Evolutionary conservation across 2,329 filamentous ascomycete genomes (phyloP), one percentile per base, ranked within the genome.

Genomic region (Fusarium sacchari): DNA sequence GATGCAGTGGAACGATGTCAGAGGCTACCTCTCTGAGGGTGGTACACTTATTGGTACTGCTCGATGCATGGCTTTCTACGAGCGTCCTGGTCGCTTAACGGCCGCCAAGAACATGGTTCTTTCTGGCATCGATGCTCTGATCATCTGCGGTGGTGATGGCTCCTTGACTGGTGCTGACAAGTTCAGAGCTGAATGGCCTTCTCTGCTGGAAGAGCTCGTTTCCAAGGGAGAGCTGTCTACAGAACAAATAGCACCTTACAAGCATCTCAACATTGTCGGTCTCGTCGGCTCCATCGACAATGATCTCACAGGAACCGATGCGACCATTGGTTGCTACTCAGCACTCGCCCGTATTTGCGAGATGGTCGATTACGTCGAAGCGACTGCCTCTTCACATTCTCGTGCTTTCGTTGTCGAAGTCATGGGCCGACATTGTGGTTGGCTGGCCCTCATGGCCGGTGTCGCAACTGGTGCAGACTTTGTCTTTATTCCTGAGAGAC

Each of bases 241-340:
- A 47, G 89, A 92, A 64, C 92, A 97, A 80, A 84, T 94, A 67
- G 86, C 90, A 50, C 93, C 93, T 5, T 97, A 94, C 87, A 88
- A 89, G 79, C 91, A 97, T 76, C 89, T 99, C 80, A 99, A 98
- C 84, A 97, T 99, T 76, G 96, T 98, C 60, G 96, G 96, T 53
- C 87, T 98, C 58, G 96, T 99, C 34, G 96, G 96, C 65, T 97
- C 95, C 60, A 99, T 99, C 80, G 96, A 99, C 87, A 99, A 99
- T 81, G 96, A 99, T 81, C 93, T 99, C 84, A 97, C 95, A 56
- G 94, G 94, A 73, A 99, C 96, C 18, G 96, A 99, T 83, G 96
- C 96, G 67, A 99, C 96, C 37, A 98, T 99, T 81, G 96, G 96
- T 63, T 97, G 94, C 82, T 98, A 97, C 85, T 97, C 95, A 47